Base-by-base conservation (phyloP, 169 alveolate genomes). In the Babesia ovis region DNA sequence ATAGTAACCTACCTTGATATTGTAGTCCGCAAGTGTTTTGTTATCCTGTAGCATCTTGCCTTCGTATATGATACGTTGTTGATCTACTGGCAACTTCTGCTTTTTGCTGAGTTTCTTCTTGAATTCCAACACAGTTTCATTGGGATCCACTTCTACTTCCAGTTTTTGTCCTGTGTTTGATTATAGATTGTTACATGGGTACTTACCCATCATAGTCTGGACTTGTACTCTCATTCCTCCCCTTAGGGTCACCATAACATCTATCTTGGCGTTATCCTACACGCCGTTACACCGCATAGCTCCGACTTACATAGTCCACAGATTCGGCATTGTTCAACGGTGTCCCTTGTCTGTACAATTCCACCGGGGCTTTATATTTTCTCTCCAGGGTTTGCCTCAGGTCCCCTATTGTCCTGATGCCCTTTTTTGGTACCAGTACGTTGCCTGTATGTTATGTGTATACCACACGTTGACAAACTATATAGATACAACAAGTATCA, bases 81-180 rank as follows among this genome's bases (percentile, higher is more conserved):
- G 87, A 42, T 79, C 87, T 11, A 70, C 76, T 9, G 87, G 87
- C 27, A 79, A 29, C n/a, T 68, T 71, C 27, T 79, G 87, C 77
- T 69, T 61, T 27, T 58, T 59, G 46, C 68, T 60, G 32, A 79
- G 53, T 31, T 79, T 79, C 64, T 70, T 56, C 50, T 79, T 79
- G 37, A 79, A 42, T 18, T 68, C 83, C 58, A 70, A 56, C 32
- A 79, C 87, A 9, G 87, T 79, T 29, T 79, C 87, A 31, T 58
- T 70, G 0, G 62, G 69, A 42, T 66, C 59, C 14, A 71, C 87
- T n/a, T 79, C 83, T 8, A 69, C 69, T n/a, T 69, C 81, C 29
- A 70, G 32, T 16, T 34, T 79, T 41, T 79, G 55, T 6, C 86
- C 86, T 77, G 56, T 20, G 25, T 20, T 22, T 14, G 42, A n/a